phyloP scores from a whole-genome alignment of 2,329 filamentous ascomycete genomes.

The Spiromastix sp. region DNA sequence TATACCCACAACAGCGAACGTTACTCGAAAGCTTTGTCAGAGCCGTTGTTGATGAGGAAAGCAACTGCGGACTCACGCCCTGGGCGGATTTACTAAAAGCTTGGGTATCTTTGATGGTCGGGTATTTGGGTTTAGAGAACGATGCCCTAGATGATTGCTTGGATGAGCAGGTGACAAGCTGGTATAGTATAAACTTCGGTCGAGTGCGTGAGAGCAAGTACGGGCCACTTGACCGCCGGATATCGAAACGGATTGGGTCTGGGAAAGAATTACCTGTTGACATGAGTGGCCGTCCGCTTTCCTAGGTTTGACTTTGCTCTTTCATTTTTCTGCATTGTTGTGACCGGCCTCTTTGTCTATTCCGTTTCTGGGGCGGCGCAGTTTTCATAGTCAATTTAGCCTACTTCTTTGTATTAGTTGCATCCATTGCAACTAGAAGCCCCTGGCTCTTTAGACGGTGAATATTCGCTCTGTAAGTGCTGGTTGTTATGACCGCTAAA shows the following conservation, averaged over 20 bases:
- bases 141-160: constrained; percentile 6
- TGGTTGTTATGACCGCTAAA: too few relatives aligned
- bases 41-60: constrained; percentile 4
- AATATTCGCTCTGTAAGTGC: too few relatives aligned
- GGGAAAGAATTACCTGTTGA: constrained; percentile 6
- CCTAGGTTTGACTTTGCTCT: too few relatives aligned
- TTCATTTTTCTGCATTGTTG: too few relatives aligned
- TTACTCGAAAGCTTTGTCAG: constrained; percentile 7
- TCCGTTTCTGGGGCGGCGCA: too few relatives aligned
- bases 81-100: constrained; percentile 3
- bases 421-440: too few relatives aligned
- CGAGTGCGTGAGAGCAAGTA: constrained; percentile 5
- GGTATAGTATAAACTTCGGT: constrained; percentile 5
- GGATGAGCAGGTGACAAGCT: constrained; percentile 2
- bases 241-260: constrained; percentile 4
- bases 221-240: constrained; percentile 2
- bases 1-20: constrained; percentile 7
- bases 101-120: constrained; percentile 4
- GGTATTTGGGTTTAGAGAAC: constrained; percentile 3
- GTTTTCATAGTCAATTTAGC: too few relatives aligned
- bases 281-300: constrained; percentile 4
- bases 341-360: too few relatives aligned
- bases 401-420: too few relatives aligned
- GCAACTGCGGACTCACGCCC: constrained; percentile 1
- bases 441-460: too few relatives aligned